These are phyloP conservation scores for Avena atlantica DNA, from an alignment of 176 grass and related monocot genomes.

Conservation along the genomic window DNA sequence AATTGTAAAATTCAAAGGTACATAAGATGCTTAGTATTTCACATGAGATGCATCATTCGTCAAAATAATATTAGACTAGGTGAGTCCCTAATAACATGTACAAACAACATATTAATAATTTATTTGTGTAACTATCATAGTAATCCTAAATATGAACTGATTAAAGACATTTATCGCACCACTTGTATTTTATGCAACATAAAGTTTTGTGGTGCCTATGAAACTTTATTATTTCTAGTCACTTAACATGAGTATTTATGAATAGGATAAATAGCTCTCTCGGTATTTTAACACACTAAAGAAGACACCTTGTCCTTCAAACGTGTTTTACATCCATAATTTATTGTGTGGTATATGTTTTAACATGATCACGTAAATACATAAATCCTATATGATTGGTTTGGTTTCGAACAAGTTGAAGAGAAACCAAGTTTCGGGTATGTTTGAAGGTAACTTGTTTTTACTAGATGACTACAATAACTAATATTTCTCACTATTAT, in stretches of 20 bases:
- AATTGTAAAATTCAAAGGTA: not conserved
- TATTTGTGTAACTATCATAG: not conserved
- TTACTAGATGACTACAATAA: not conserved
- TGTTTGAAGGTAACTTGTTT: not conserved
- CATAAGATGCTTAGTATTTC: not conserved
- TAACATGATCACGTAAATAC: not conserved
- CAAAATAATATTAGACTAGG: not conserved
- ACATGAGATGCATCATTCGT: not conserved
- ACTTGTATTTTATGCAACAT: not conserved
- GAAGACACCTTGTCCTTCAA: not conserved
- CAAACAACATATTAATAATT: not conserved
- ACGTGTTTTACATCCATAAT: not conserved
- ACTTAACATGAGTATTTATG: not conserved
- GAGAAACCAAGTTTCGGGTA: not conserved
- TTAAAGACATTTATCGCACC: too few species aligned
- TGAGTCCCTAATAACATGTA: not conserved
- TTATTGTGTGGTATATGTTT: not conserved
- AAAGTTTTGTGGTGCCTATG: not conserved
- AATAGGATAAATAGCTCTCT: not conserved
- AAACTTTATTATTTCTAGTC: not conserved
- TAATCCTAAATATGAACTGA: too few species aligned
- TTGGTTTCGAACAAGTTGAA: not conserved
- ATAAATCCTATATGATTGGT: not conserved
- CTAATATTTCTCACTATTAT: not conserved
- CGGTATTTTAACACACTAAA: not conserved